Base-by-base conservation (phyloP, 1,139 yeast genomes). In the Yamadazyma triangularis region DNA sequence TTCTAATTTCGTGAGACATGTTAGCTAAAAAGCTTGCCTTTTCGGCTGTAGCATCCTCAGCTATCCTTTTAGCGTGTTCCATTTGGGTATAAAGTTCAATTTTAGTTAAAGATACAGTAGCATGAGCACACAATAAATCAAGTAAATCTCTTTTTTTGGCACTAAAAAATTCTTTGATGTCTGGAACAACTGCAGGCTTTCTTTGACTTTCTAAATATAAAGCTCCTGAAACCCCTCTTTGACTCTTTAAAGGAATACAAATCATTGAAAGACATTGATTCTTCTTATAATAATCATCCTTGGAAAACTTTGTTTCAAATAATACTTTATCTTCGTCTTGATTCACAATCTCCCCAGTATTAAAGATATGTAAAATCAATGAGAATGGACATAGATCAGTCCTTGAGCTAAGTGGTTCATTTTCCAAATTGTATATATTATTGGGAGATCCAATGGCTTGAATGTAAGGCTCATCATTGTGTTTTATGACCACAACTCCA, bases 1-100 rank as follows among this genome's bases (percentile, higher is more conserved):
- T 74, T 37, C 80, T 52, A 30, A 74, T 73, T 45, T 74, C 80
- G 46, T 74, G 78, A 1, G 77, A 70, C 79, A 74, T 73, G 39
- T 73, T 73, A n/a, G 79, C 78, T 32, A 74, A 47, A 41, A 74
- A 74, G 31, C 75, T 67, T 2, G 79, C 77, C 52, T 72, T 74
- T 41, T 73, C 79, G 4, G 72, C 74, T 0, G 78, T 74, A 1
- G 80, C 79, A 33, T 71, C 78, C 41, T 74, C 79, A 1, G 80
- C 80, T 2, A 77, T 71, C 37, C 61, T 57, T 45, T 71, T 73
- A 4, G 80, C 79, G 15, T 65, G 38, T 42, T 68, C 73, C 69
- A 74, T 70, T 41, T 70, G 74, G 8, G 60, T 50, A 41, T 72
- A 73, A 12, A 74, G 48, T 22, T 60, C 57, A 0, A 76, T 68